These are phyloP conservation scores for Pisolithus tinctorius DNA, from an alignment of 768 basidiomycete genomes.

Conservation along the genomic window DNA sequence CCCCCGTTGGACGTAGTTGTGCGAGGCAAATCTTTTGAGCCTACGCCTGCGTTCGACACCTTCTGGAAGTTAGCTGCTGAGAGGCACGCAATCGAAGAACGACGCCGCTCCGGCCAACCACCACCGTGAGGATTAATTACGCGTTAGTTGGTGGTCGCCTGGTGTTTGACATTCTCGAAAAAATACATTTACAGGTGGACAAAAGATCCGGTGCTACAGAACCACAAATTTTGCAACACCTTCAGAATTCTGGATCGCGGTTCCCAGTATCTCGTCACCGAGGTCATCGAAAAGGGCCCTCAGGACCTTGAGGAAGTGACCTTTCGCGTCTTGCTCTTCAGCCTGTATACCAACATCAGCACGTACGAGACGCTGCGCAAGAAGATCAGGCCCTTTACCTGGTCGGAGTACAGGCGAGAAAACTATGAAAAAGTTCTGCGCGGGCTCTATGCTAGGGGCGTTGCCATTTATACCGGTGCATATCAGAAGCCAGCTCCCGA, in stretches of 20 bases:
- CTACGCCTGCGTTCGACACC: conserved; percentile 52
- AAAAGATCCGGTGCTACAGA: conserved; percentile 47
- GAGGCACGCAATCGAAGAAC: conserved; percentile 50
- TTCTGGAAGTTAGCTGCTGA: conserved; percentile 56
- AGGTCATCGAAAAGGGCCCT: conserved; percentile 65
- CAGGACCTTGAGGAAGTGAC: conserved; percentile 54
- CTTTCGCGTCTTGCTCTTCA: conserved; percentile 70
- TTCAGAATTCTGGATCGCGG: conserved; percentile 69
- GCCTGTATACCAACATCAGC: conserved; percentile 60
- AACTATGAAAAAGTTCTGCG: conserved; percentile 50
- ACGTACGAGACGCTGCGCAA: conserved; percentile 60
- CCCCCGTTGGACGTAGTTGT: conserved; percentile 29
- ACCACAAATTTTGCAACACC: conserved; percentile 64
- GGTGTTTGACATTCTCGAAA: conserved; percentile 10
- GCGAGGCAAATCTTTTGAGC: conserved; percentile 32
- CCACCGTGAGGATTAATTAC: conserved; percentile 41
- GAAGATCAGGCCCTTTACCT: conserved; percentile 53
- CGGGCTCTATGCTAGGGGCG: conserved; percentile 29
- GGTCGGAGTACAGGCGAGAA: conserved; percentile 47
- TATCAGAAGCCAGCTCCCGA: conserved; percentile 68
- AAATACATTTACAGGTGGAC: conserved; percentile 51
- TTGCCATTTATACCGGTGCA: conserved; percentile 58
- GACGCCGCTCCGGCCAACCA: conserved; percentile 40
- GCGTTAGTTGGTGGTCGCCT: not conserved
- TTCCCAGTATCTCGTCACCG: conserved; percentile 59